Evolutionary conservation across 176 grass and related monocot species (phyloP).

Genomic region (Juncus inflexus): DNA sequence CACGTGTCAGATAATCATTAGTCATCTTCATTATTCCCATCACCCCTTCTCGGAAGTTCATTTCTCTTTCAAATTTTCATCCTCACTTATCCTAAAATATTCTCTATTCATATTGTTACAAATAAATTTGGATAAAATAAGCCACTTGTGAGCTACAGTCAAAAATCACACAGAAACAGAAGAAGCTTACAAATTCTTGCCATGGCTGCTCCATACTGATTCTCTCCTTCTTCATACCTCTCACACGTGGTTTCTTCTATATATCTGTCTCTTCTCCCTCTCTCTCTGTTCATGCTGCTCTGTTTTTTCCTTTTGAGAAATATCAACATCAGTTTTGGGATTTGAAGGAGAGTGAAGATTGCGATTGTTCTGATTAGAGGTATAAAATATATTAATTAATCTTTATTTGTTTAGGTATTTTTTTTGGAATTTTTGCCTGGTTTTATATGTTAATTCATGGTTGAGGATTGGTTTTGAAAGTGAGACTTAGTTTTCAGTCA

Average conservation of each 20-base stretch:
- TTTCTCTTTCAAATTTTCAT: background rate
- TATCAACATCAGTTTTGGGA: background rate
- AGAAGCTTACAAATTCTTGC: conserved; percentile 2
- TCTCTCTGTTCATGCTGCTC: conserved; percentile 5
- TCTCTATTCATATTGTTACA: background rate
- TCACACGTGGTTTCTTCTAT: background rate
- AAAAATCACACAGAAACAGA: background rate
- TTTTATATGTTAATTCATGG: no score
- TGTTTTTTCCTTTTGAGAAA: background rate
- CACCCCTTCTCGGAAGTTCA: no score
- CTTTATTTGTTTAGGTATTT: no score
- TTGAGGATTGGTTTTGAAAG: no score
- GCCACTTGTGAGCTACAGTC: conserved; percentile 12
- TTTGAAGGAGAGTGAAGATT: no score
- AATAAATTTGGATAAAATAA: background rate
- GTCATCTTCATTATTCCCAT: no score
- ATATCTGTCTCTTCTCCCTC: background rate
- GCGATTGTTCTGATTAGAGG: no score
- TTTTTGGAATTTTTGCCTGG: no score
- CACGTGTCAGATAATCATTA: no score
- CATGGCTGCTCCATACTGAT: background rate
- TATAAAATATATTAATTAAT: no score
- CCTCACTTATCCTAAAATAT: background rate
- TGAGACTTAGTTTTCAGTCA: no score
- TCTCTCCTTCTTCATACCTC: conserved; percentile 2